phyloP scores from a whole-genome alignment of 129 eudicot species.

The Centaurea solstitialis region DNA sequence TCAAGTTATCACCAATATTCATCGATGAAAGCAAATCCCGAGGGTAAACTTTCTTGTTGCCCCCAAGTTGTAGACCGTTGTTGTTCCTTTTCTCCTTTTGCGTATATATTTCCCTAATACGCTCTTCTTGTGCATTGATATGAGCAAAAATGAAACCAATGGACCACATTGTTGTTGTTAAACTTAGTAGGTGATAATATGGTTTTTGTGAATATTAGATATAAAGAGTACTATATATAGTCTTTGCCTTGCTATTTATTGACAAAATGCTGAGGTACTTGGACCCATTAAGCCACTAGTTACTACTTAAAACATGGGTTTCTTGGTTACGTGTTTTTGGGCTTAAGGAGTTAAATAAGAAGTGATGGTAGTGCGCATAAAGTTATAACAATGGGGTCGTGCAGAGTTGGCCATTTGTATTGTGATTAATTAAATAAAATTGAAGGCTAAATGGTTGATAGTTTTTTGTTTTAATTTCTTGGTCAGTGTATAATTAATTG shows the following conservation, averaged over 20 bases:
- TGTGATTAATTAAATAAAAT: not conserved
- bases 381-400: not conserved
- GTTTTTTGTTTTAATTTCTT: no score
- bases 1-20: not conserved
- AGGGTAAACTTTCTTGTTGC: not conserved
- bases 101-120: not conserved
- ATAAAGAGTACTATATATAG: not conserved
- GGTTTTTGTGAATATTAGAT: not conserved
- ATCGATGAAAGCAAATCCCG: not conserved
- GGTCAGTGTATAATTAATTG: no score
- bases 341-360: not conserved
- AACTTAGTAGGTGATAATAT: not conserved
- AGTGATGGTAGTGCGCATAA: not conserved
- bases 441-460: no score
- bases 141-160: conserved; percentile 3
- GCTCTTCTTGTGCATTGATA: not conserved
- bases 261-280: not conserved
- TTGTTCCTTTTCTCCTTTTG: not conserved
- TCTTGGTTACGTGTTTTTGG: not conserved
- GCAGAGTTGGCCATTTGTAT: no score
- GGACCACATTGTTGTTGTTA: not conserved
- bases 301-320: not conserved
- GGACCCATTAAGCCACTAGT: not conserved
- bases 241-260: not conserved
- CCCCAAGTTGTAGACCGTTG: not conserved